A percentile compares a stretch with the other conserved stretches of the same genome.
These are phyloP conservation scores for Fereydounia khargensis DNA, from an alignment of 1,284 basidiomycete species.

Conservation along the genomic window DNA sequence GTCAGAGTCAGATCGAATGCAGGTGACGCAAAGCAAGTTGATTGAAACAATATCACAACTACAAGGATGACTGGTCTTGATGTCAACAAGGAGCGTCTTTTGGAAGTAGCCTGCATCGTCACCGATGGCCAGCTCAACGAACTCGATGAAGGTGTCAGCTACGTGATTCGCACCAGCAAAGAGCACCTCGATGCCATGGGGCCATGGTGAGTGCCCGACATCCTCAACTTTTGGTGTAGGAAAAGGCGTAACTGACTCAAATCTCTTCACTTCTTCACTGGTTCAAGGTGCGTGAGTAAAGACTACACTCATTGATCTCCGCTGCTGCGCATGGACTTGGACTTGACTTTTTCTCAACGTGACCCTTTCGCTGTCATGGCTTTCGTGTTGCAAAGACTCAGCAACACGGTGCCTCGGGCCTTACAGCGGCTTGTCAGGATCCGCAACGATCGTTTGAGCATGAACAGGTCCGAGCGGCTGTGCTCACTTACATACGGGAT, in stretches of 20 bases:
- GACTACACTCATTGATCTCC: too few relatives aligned
- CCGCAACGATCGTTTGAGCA: constrained; percentile 44
- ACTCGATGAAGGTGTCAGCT: constrained; percentile 72
- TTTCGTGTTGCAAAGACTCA: too few relatives aligned
- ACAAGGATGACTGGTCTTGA: constrained; percentile 71
- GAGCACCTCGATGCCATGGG: constrained; percentile 62
- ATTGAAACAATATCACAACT: too few relatives aligned
- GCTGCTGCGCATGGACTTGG: too few relatives aligned
- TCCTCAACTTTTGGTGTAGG: too few relatives aligned
- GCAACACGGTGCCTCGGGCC: constrained; percentile 35
- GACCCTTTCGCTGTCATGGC: too few relatives aligned
- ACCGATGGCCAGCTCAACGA: constrained; percentile 74
- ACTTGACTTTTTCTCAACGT: too few relatives aligned
- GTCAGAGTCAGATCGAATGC: not conserved
- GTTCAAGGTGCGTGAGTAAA: too few relatives aligned
- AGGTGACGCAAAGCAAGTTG: too few relatives aligned
- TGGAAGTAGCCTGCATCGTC: constrained; percentile 75
- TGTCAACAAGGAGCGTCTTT: constrained; percentile 67
- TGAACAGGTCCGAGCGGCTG: constrained; percentile 56
- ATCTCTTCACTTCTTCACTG: too few relatives aligned
- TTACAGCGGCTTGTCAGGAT: constrained; percentile 34
- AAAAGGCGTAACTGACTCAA: too few relatives aligned
- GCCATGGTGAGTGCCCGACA: constrained; percentile 39
- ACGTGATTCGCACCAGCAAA: constrained; percentile 69
- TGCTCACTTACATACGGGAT: constrained; percentile 60